Evolutionary conservation across 345 rosid genomes (phyloP).

Genomic region (Eucalyptus erythrocorys): DNA sequence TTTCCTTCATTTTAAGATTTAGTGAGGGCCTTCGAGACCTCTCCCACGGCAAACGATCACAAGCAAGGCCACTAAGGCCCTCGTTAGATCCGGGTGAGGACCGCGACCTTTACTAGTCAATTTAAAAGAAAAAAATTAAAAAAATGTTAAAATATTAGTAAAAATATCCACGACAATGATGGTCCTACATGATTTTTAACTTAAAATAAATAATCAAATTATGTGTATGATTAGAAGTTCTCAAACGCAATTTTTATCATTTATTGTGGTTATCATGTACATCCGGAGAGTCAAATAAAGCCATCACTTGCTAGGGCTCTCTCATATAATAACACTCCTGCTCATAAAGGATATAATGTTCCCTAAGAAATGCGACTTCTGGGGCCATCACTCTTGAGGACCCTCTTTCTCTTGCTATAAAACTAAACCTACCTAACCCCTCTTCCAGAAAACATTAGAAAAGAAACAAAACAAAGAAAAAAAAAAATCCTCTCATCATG

Average conservation of each 20-base stretch:
- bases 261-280: neutral
- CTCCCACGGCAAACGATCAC: rapidly evolving
- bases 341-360: neutral
- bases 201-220: neutral
- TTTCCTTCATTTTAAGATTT: no score
- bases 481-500: neutral
- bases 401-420: neutral
- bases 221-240: neutral
- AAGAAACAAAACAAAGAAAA: neutral
- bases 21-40: no score
- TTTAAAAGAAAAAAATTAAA: no score
- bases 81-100: rapidly evolving
- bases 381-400: neutral
- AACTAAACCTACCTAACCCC: neutral
- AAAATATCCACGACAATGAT: no score
- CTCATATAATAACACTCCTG: neutral
- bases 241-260: neutral
- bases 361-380: neutral
- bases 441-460: neutral
- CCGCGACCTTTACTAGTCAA: rapidly evolving
- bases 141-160: no score
- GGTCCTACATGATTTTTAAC: neutral
- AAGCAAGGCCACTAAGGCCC: no score
- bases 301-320: neutral
- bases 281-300: neutral